phyloP scores from a whole-genome alignment of 768 basidiomycete species.

The Trametes villosa region DNA sequence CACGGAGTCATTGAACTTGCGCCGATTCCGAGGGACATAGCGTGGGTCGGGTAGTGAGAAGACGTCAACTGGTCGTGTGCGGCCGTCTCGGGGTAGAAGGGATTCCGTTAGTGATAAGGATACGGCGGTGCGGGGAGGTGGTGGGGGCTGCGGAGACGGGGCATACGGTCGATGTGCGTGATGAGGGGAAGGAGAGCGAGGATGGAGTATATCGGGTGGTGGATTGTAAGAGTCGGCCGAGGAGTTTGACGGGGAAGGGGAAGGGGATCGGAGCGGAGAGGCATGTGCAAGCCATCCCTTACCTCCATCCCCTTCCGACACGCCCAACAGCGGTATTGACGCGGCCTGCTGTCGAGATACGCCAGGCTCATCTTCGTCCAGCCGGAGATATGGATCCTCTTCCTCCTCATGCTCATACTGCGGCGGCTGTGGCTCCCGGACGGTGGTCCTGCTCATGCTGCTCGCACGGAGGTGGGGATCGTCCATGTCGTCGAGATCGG shows the following conservation, averaged over 20 bases:
- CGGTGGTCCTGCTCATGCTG: constrained; percentile 37
- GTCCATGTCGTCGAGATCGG: constrained; percentile 69
- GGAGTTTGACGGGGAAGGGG: constrained; percentile 45
- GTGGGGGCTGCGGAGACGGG: constrained; percentile 40
- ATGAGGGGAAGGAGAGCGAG: constrained; percentile 30
- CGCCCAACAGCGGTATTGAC: constrained; percentile 44
- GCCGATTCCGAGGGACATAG: constrained; percentile 61
- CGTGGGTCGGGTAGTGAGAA: constrained; percentile 82
- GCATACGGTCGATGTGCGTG: constrained; percentile 19
- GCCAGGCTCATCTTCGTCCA: constrained; percentile 66
- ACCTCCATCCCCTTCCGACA: constrained; percentile 48
- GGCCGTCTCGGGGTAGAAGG: constrained; percentile 74
- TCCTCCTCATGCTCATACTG: constrained; percentile 63
- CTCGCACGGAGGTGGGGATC: constrained; percentile 71
- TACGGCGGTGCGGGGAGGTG: constrained; percentile 48
- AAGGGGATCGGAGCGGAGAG: constrained; percentile 60
- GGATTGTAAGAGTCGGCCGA: constrained; percentile 48
- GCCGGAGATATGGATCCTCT: constrained; percentile 77
- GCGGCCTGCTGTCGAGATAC: constrained; percentile 40
- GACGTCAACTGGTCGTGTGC: constrained; percentile 62
- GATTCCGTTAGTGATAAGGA: constrained; percentile 81
- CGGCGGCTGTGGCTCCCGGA: constrained; percentile 31
- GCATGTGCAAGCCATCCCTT: constrained; percentile 74
- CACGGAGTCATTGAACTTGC: constrained; percentile 73
- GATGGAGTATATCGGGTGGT: constrained; percentile 48